Base-by-base conservation (phyloP, 1,284 basidiomycete species). In the Cryptococcus sp. region DNA sequence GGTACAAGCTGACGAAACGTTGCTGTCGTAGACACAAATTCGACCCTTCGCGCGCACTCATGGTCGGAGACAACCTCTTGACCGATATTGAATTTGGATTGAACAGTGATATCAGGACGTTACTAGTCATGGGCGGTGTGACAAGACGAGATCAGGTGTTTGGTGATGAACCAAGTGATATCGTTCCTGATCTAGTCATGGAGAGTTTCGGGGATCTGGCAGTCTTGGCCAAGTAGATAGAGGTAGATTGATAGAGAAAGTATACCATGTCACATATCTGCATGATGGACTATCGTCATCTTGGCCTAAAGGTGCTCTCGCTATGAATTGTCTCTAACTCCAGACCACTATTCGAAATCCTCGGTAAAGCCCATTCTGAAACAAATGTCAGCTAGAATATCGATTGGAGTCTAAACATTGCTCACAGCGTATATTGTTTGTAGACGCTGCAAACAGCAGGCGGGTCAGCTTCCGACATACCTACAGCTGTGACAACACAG, bases 51-150 rank as follows among this genome's bases (percentile, higher is more conserved):
- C 83, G 87, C 50, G 93, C 94, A 1, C 85, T 99, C 71, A 96
- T 99, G 90, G 84, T 98, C 45, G 95, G 95, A 42, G 95, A 99
- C 78, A 86, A 96, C 59, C 82, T 99, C 61, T 88, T 91, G 70
- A 99, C 96, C 1, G 96, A 99, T 78, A 78, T 79, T 23, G 65
- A 89, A 49, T 99, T 99, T 70, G 95, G 92, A 47, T 84, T 91
- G 75, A 84, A 85, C 47, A 92, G 92, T 23, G 90, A 90, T 15
- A 82, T 98, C 20, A 80, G 89, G 16, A 95, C 93, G 1, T 81
- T 98, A 53, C 85, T 98, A 45, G 96, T 99, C 52, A 81, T 99
- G 64, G 96, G 93, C n/a, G 95, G 94, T 50, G 87, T 93, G 56
- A 87, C 90, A 11, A 81, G 82, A 35, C 84, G 86, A 72, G 81